A percentile compares a stretch with the other conserved stretches of the same genome.
Evolutionary conservation across 345 rosid species (phyloP).

Genomic region (Camelina sativa): DNA sequence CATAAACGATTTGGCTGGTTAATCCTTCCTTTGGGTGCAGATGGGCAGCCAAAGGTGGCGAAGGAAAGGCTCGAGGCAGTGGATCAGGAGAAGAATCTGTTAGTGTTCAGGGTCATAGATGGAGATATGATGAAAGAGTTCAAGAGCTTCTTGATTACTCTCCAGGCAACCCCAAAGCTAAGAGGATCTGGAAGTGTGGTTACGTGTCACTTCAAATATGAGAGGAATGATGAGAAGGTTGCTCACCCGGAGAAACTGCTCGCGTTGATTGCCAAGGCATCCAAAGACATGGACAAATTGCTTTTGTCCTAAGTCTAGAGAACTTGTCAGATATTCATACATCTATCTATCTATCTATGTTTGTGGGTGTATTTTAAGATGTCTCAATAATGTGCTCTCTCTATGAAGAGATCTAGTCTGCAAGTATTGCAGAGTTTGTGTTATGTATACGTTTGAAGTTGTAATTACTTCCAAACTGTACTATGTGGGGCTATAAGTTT

Average conservation of each 20-base stretch:
- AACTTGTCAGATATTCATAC: constrained; percentile 3
- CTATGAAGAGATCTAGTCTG: constrained; percentile 21
- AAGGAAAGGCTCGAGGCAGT: constrained; percentile 2
- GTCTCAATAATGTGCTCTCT: constrained; percentile 23
- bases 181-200: constrained; percentile 31
- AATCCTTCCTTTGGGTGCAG: constrained; percentile 4
- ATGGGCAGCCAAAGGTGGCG: constrained; percentile 24
- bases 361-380: background rate
- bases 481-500: no score
- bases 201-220: constrained; percentile 34
- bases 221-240: constrained; percentile 21
- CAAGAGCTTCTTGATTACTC: constrained; percentile 14
- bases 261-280: background rate
- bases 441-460: constrained; percentile 1
- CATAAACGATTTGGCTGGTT: background rate
- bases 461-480: background rate
- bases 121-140: constrained; percentile 38
- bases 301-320: constrained; percentile 17
- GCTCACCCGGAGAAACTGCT: constrained; percentile 35
- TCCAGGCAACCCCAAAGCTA: constrained; percentile 31
- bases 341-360: constrained; percentile 27
- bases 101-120: background rate
- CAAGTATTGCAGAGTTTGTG: constrained; percentile 12
- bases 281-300: constrained; percentile 17
- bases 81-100: constrained; percentile 17